Conservation (phyloP, 2,329 filamentous ascomycete species). For the Aspergillus persii region DNA sequence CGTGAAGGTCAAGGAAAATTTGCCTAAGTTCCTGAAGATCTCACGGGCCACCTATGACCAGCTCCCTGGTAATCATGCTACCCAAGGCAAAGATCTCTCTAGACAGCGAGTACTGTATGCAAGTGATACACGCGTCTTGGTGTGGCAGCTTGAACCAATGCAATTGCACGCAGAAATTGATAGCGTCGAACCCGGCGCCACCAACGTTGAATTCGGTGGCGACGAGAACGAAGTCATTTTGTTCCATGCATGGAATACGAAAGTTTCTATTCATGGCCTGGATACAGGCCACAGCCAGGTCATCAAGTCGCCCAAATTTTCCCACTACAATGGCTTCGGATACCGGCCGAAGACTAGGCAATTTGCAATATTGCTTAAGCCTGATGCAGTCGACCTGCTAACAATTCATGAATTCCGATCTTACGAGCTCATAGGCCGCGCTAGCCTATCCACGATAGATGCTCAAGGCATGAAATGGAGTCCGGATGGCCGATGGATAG, state of each 20-base stretch:
- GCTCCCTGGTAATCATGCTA: background rate
- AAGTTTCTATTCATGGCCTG: slow-evolving; percentile 36
- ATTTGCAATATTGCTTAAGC: slow-evolving; percentile 40
- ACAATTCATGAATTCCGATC: slow-evolving; percentile 38
- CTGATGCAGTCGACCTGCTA: slow-evolving; percentile 37
- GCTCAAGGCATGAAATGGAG: slow-evolving; percentile 61
- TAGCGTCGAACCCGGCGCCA: slow-evolving; percentile 34
- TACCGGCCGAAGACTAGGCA: slow-evolving; percentile 42
- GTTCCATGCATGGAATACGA: slow-evolving; percentile 41
- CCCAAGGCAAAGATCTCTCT: slow-evolving; percentile 13
- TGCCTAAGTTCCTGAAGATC: slow-evolving; percentile 32
- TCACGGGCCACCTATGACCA: slow-evolving; percentile 13
- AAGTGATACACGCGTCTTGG: slow-evolving; percentile 33
- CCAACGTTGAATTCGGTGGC: slow-evolving; percentile 40
- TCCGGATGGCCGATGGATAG: slow-evolving; percentile 59
- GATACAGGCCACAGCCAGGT: slow-evolving; percentile 35
- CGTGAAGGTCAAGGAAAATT: slow-evolving; percentile 32
- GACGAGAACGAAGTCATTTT: slow-evolving; percentile 37
- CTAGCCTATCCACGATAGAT: slow-evolving; percentile 51
- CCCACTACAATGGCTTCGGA: slow-evolving; percentile 35
- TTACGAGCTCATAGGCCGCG: slow-evolving; percentile 34
- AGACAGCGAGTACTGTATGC: slow-evolving; percentile 34
- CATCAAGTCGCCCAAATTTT: slow-evolving; percentile 41
- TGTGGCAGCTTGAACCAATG: slow-evolving; percentile 38
- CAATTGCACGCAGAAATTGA: slow-evolving; percentile 41